Evolutionary conservation across 2,329 filamentous ascomycete species (phyloP).

Genomic region (Macrophomina pseudophaseolina): DNA sequence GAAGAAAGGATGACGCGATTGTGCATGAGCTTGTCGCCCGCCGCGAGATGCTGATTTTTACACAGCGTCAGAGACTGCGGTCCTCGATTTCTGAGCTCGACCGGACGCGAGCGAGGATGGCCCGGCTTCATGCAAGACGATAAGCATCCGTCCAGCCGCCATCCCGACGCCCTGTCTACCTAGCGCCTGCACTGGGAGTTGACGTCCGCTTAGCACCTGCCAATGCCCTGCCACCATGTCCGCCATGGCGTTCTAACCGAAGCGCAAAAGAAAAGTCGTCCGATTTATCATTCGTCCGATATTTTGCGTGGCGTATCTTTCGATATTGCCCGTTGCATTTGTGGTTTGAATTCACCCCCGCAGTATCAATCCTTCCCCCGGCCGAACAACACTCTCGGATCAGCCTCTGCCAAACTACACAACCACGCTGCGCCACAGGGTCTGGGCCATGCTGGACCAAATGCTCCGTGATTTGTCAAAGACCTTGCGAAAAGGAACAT

Average conservation of each 20-base stretch:
- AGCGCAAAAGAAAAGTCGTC: neutral
- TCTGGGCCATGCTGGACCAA: neutral
- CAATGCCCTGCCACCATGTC: neutral
- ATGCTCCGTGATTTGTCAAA: neutral
- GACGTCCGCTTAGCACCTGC: neutral
- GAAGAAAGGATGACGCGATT: neutral
- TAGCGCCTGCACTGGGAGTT: neutral
- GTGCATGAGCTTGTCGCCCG: neutral
- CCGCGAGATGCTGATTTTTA: neutral
- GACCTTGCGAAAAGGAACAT: too few relatives aligned
- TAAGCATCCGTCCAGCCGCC: constrained; percentile 1
- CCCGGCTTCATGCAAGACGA: neutral
- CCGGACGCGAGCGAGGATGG: neutral
- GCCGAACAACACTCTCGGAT: neutral
- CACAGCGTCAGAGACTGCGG: neutral
- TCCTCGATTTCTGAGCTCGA: neutral
- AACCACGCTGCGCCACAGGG: too few relatives aligned
- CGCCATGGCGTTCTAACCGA: neutral
- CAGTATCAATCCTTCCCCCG: neutral
- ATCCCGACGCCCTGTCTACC: neutral
- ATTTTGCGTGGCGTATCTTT: neutral
- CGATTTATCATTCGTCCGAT: neutral
- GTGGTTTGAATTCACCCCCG: neutral
- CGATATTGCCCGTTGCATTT: neutral
- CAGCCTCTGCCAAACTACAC: neutral